Conservation (phyloP, 106 monocot genomes). For the Allium fistulosum region DNA sequence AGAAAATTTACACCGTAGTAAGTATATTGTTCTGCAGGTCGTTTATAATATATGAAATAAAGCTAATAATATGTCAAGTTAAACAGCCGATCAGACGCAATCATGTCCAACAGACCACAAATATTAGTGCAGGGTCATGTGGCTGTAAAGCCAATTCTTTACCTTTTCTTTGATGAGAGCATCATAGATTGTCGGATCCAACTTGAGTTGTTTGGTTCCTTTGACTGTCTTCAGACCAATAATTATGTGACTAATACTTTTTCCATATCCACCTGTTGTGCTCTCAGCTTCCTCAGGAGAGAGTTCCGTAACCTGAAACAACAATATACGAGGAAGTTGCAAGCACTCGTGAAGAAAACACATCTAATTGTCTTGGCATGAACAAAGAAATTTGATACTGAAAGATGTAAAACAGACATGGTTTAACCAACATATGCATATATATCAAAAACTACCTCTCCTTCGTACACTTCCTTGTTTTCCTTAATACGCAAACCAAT, state of each 20-base stretch:
- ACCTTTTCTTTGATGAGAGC: slow-evolving; percentile 98
- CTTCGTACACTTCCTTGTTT: slow-evolving; percentile 98
- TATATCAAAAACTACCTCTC: slow-evolving; percentile 49
- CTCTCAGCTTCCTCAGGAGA: slow-evolving; percentile 95
- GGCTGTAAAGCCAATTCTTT: background rate
- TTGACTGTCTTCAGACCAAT: slow-evolving; percentile 80
- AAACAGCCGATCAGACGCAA: too few relatives aligned
- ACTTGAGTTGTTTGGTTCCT: slow-evolving; percentile 90
- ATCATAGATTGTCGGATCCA: slow-evolving; percentile 99
- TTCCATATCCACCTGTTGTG: slow-evolving; percentile 82
- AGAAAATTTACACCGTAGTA: too few relatives aligned
- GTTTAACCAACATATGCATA: background rate
- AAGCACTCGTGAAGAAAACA: background rate
- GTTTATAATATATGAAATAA: too few relatives aligned
- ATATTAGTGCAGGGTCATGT: too few relatives aligned
- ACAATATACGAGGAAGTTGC: background rate
- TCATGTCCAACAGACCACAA: too few relatives aligned
- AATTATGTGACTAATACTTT: slow-evolving; percentile 92
- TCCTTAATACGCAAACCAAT: slow-evolving; percentile 95
- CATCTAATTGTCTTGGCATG: background rate
- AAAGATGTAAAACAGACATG: background rate
- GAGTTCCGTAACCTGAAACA: slow-evolving; percentile 87
- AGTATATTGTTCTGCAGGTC: too few relatives aligned
- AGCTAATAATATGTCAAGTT: too few relatives aligned
- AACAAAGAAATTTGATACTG: too few relatives aligned